Evolutionary conservation across 352 stramenopile species (phyloP).

Genomic region (Phytophthora lateralis): DNA sequence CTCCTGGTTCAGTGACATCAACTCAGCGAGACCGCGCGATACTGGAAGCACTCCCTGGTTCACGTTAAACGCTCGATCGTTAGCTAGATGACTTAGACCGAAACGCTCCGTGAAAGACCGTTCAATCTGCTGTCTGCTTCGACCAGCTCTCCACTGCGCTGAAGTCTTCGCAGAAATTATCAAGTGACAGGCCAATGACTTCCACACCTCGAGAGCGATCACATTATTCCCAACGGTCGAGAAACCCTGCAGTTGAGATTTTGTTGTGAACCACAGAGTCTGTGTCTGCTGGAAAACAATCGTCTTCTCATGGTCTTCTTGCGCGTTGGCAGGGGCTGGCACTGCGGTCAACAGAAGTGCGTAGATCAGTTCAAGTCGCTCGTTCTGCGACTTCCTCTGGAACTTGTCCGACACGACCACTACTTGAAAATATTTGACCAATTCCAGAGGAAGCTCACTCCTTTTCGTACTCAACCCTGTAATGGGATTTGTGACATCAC

Average conservation of each 20-base stretch:
- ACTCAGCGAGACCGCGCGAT: conserved; percentile 40
- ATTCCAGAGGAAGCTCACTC: conserved; percentile 35
- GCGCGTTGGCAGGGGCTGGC: conserved; percentile 6
- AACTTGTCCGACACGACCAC: conserved; percentile 60
- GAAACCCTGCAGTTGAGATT: conserved; percentile 41
- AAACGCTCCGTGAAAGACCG: conserved; percentile 59
- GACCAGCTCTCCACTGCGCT: conserved; percentile 43
- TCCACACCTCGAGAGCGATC: conserved; percentile 47
- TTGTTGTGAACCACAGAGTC: conserved; percentile 2
- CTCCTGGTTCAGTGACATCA: conserved; percentile 53
- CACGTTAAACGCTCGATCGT: conserved; percentile 52
- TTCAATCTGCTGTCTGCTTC: conserved; percentile 24
- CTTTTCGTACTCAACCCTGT: conserved; percentile 26
- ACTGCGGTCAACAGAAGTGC: conserved; percentile 24
- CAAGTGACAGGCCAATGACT: conserved; percentile 45
- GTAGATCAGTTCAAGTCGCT: conserved; percentile 60
- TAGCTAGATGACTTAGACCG: conserved; percentile 54
- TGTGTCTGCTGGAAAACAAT: conserved; percentile 7
- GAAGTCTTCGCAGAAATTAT: conserved; percentile 51
- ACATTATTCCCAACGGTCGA: conserved; percentile 43
- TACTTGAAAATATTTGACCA: conserved; percentile 54
- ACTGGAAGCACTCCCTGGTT: conserved; percentile 40
- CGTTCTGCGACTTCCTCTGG: conserved; percentile 42
- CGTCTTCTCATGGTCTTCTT: conserved; percentile 5
- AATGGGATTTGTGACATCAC: conserved; percentile 52